Base-by-base conservation (phyloP, 805 yeast genomes). In the Geotrichum ghanense region DNA sequence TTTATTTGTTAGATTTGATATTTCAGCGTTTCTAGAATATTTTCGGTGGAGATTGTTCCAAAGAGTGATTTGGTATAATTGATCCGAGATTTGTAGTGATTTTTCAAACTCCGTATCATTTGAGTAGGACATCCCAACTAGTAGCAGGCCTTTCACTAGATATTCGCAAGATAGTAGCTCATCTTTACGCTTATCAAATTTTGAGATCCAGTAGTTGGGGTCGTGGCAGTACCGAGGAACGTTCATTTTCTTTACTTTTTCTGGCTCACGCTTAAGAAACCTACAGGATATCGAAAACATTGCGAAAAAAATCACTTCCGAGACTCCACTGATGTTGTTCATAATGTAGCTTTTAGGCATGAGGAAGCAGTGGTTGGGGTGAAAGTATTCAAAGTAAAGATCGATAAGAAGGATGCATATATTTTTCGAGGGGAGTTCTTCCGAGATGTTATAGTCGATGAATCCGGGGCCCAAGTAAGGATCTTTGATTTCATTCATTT, bases 201-300 rank as follows among this genome's bases (percentile, higher is more conserved):
- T 47, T 12, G 49, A 47, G n/a, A 47, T 45, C 49, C 49, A 47
- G 41, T 47, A 47, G 17, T 44, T 46, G 1, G 49, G 49, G 35
- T 47, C 49, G 9, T 44, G 44, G 17, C 4, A 12, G 14, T 31
- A 31, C n/a, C 42, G 39, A 1, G 31, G 44, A 16, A 47, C 41
- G 23, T 45, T 42, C 23, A 42, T 5, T 12, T 34, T 39, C 24
- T 47, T 43, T n/a, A 35, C 43, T 20, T 40, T 47, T 17, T 46
- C 49, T 20, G 42, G 44, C 19, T 47, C 46, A 14, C 44, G 45
- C 5, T 46, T 31, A 2, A 47, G 44, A 10, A 47, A 47, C 10
- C 49, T 24, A n/a, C 49, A 45, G 7, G 49, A 44, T 3, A 47
- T 42, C 1, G 49, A 43, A 41, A 47, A 47, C 48, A 47, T 47